Base-by-base conservation (phyloP, 1,139 yeast species). In the Meyerozyma athensensis region DNA sequence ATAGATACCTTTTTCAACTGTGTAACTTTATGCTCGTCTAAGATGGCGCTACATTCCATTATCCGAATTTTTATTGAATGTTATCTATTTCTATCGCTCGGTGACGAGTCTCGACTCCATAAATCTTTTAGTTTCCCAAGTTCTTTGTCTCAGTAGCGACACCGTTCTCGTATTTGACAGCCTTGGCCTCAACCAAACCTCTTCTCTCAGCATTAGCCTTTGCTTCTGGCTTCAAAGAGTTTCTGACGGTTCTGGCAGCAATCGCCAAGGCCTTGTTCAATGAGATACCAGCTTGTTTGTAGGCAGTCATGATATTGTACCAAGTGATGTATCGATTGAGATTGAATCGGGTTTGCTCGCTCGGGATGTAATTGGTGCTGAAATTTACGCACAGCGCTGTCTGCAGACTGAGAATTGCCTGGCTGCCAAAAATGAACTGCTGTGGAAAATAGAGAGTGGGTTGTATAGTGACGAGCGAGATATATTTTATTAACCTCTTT, bases 261-360 rank as follows among this genome's bases (percentile, higher is more conserved):
- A 92, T 77, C 53, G 96, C 79, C 65, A 90, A 74, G 68, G 92
- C 92, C 66, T 82, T 86, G 85, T 86, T 86, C 73, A 84, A 80
- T 50, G 90, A 76, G 59, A 83, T 77, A 58, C 94, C 94, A 54
- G 90, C 92, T 74, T 83, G 85, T 75, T 83, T 82, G 84, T 85
- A 81, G 63, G 80, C 76, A 60, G 87, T 76, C 86, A 81, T 80
- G 44, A 48, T 65, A 35, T 34, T 17, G 32, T 9, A 28, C 32
- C 20, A 17, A 18, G 32, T 28, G 9, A 9, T 9, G 32, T 24
- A 12, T 28, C 20, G 18, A 28, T 9, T 18, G 9, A 17, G 32
- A 21, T 21, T 28, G 10, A 12, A 16, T 28, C 32, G 32, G 32
- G 19, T 28, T 28, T 28, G 13, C 20, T 18, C 20, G 20, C 19